A percentile compares a stretch with the other conserved stretches of the same genome.
phyloP scores from a whole-genome alignment of 1,284 basidiomycete genomes.

The Ceratobasidium sp. region DNA sequence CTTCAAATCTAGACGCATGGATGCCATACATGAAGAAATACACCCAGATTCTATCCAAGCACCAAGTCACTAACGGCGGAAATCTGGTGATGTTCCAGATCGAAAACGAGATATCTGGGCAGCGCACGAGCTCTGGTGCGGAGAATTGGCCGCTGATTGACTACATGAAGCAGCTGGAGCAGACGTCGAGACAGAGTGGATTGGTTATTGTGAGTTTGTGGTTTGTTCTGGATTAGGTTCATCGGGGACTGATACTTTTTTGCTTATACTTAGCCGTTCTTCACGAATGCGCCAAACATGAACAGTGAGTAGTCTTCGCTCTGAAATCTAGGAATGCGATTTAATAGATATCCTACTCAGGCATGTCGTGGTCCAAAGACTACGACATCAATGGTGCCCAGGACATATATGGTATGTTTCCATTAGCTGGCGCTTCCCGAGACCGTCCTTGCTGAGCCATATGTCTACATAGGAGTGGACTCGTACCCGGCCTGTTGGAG shows the following conservation, averaged over 20 bases:
- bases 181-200: slow-evolving; percentile 35
- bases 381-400: slow-evolving; percentile 44
- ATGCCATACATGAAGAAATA: slow-evolving; percentile 45
- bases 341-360: background rate
- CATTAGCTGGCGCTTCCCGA: background rate
- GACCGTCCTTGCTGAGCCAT: background rate
- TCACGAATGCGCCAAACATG: slow-evolving; percentile 47
- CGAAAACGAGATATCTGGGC: slow-evolving; percentile 44
- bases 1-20: slow-evolving; percentile 32
- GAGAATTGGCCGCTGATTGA: slow-evolving; percentile 45
- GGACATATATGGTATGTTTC: slow-evolving; percentile 42
- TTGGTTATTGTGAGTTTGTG: slow-evolving; percentile 31
- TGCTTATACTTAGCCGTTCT: slow-evolving; percentile 30
- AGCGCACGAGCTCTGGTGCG: slow-evolving; percentile 42
- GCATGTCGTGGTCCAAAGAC: slow-evolving; percentile 47
- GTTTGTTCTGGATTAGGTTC: background rate
- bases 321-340: background rate
- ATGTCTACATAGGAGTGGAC: slow-evolving; percentile 20
- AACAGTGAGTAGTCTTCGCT: slow-evolving; percentile 4
- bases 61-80: slow-evolving; percentile 45
- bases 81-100: slow-evolving; percentile 46
- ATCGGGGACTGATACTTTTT: background rate
- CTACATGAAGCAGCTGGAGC: slow-evolving; percentile 44
- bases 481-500: slow-evolving; percentile 48
- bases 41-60: slow-evolving; percentile 42